Percentiles rank a stretch among this genome's conserved stretches.
These are phyloP conservation scores for Magnusiomyces suaveolens DNA, from an alignment of 1,139 yeast genomes.

Conservation along the genomic window DNA sequence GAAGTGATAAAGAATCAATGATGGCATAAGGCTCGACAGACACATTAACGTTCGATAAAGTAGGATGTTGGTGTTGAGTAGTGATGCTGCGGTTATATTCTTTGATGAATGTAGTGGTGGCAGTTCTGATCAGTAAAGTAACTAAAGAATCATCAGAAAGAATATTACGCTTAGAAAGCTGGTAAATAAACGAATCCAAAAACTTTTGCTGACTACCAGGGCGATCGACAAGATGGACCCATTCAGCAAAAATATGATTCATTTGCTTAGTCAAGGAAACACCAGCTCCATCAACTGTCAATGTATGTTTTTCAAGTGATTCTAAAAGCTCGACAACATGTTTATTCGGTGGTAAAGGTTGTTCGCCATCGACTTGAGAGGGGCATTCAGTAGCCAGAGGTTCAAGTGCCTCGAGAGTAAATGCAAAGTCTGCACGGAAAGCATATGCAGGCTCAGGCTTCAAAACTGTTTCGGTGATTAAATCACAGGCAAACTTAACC, in stretches of 20 bases:
- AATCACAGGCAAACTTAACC: conserved; percentile 57
- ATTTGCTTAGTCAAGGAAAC: conserved; percentile 35
- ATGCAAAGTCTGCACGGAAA: conserved; percentile 71
- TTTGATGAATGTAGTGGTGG: conserved; percentile 65
- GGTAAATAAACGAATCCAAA: conserved; percentile 55
- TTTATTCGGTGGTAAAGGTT: conserved; percentile 7
- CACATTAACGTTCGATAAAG: conserved; percentile 38
- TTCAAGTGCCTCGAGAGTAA: conserved; percentile 50
- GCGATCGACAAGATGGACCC: conserved; percentile 74
- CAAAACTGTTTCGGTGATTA: conserved; percentile 54
- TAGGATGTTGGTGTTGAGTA: conserved; percentile 27
- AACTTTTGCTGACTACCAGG: conserved; percentile 42
- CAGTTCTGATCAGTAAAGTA: conserved; percentile 60
- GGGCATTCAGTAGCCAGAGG: conserved; percentile 15
- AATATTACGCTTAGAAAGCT: conserved; percentile 54
- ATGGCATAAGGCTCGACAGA: conserved; percentile 45
- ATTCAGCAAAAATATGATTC: conserved; percentile 79
- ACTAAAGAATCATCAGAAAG: conserved; percentile 55
- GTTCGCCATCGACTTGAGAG: conserved; percentile 3
- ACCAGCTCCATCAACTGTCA: background rate
- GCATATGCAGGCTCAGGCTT: conserved; percentile 55
- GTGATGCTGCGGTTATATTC: conserved; percentile 40
- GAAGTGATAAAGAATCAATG: conserved; percentile 71
- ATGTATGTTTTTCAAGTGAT: conserved; percentile 1
- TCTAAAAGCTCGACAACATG: background rate